phyloP scores from a whole-genome alignment of 1,284 basidiomycete species.

The Sporisorium exsertum region DNA sequence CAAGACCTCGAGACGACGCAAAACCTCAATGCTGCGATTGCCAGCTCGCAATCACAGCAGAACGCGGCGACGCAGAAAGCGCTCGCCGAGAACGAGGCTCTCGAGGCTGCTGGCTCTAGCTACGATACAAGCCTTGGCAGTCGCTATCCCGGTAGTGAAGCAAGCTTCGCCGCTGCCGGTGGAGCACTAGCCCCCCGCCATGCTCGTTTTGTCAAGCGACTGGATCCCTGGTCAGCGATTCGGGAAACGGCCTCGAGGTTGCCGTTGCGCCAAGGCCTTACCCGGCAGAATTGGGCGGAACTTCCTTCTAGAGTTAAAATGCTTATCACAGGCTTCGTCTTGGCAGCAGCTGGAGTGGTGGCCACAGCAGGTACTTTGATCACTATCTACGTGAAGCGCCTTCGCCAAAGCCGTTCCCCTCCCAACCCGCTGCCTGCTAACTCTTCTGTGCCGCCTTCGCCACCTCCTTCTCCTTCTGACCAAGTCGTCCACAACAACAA shows the following conservation, averaged over 20 bases:
- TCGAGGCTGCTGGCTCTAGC: background rate
- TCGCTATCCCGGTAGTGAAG: background rate
- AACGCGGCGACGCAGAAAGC: slow-evolving; percentile 11
- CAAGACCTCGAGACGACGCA: slow-evolving; percentile 5
- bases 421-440: background rate
- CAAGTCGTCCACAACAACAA: background rate
- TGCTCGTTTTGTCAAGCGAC: slow-evolving; percentile 11
- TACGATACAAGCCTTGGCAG: background rate
- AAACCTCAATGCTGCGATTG: slow-evolving; percentile 8
- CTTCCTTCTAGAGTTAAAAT: no score
- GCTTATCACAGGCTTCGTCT: background rate
- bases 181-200: background rate
- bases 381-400: background rate
- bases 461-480: background rate
- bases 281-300: no score
- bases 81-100: slow-evolving; percentile 2
- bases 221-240: background rate
- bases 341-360: no score
- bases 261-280: background rate
- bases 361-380: no score
- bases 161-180: no score
- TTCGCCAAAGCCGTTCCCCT: background rate
- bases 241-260: background rate
- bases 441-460: background rate
- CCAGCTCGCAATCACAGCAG: slow-evolving; percentile 2